Evolutionary conservation across 768 basidiomycete species (phyloP).

Genomic region (Rhizopogon rudus): DNA sequence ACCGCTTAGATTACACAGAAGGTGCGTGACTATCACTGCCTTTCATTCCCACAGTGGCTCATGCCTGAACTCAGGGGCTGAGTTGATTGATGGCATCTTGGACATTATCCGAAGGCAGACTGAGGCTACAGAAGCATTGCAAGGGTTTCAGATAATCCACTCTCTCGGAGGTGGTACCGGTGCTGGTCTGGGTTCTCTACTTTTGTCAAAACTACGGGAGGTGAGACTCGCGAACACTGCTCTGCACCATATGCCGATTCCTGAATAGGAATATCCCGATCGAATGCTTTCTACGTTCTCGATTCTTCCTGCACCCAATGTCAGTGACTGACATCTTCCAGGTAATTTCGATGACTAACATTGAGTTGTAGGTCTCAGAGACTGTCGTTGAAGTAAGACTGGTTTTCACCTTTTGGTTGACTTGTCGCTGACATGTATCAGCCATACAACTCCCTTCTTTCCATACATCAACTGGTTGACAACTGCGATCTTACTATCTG

Average conservation of each 20-base stretch:
- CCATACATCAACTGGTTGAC: slow-evolving; percentile 86
- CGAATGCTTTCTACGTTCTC: slow-evolving; percentile 50
- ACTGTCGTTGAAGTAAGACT: slow-evolving; percentile 46
- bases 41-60: neutral
- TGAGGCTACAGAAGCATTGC: slow-evolving; percentile 79
- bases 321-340: slow-evolving; percentile 15
- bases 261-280: slow-evolving; percentile 53
- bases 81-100: slow-evolving; percentile 82
- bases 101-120: slow-evolving; percentile 78
- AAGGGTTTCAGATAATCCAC: slow-evolving; percentile 88
- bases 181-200: slow-evolving; percentile 75
- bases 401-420: neutral
- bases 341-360: slow-evolving; percentile 9
- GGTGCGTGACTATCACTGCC: slow-evolving; percentile 35
- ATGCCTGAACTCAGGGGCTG: slow-evolving; percentile 56
- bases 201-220: slow-evolving; percentile 80
- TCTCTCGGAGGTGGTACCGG: slow-evolving; percentile 92
- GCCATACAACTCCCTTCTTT: slow-evolving; percentile 85
- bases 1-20: slow-evolving; percentile 74
- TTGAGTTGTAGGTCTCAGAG: slow-evolving; percentile 33
- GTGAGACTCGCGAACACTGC: slow-evolving; percentile 29
- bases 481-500: slow-evolving; percentile 81
- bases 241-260: neutral
- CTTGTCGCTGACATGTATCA: slow-evolving; percentile 14
- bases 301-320: slow-evolving; percentile 52